Evolutionary conservation across 352 stramenopile genomes (phyloP).

Genomic region (Aphanomyces stellatus): DNA sequence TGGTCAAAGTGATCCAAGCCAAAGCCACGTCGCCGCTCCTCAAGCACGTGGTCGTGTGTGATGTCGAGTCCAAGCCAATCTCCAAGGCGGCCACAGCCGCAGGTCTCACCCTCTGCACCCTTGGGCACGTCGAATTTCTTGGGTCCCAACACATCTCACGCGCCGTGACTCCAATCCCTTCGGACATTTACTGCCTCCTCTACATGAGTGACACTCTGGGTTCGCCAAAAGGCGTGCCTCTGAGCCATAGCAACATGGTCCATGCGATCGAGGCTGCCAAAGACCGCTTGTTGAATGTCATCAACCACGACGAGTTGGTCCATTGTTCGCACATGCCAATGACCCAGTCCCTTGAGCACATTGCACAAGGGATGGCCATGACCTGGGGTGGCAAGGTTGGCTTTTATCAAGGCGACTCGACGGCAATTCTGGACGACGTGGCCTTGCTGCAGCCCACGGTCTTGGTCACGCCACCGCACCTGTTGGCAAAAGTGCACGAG

Average conservation of each 20-base stretch:
- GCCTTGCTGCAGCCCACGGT: slow-evolving; percentile 85
- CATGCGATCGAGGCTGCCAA: slow-evolving; percentile 7
- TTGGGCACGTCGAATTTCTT: slow-evolving; percentile 4
- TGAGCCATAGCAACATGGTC: slow-evolving; percentile 20
- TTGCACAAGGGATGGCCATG: slow-evolving; percentile 37
- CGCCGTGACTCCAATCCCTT: not conserved
- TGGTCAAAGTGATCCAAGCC: slow-evolving; percentile 47
- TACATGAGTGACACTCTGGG: slow-evolving; percentile 22
- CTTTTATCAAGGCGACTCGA: slow-evolving; percentile 89
- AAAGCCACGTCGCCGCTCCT: slow-evolving; percentile 38
- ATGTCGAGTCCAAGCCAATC: not conserved
- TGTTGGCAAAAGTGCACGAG: slow-evolving; percentile 96
- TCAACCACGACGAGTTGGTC: slow-evolving; percentile 38
- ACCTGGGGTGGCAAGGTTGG: slow-evolving; percentile 78
- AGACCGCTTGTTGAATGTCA: slow-evolving; percentile 5
- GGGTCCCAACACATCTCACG: not conserved
- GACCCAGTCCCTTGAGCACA: slow-evolving; percentile 93
- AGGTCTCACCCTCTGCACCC: not conserved
- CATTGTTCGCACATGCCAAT: slow-evolving; percentile 95
- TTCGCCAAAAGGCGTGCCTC: slow-evolving; percentile 15
- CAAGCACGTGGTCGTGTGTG: slow-evolving; percentile 27
- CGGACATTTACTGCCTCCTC: slow-evolving; percentile 20
- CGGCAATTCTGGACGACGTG: slow-evolving; percentile 89
- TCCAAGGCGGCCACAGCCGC: not conserved
- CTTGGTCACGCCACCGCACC: slow-evolving; percentile 88